phyloP scores from a whole-genome alignment of 305 asterid species.

The Rubia balearica region DNA sequence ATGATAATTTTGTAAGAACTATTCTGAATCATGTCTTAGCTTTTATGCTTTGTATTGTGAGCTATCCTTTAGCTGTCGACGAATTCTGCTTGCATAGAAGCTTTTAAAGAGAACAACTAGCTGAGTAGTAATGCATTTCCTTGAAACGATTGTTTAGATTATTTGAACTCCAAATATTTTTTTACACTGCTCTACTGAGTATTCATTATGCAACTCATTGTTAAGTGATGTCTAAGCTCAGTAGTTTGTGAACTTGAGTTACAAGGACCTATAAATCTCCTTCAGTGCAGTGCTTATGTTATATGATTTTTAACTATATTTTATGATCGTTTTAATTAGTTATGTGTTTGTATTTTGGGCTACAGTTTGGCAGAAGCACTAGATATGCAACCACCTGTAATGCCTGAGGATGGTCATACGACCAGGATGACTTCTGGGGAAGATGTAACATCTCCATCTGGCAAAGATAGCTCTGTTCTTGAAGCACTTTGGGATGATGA shows the following conservation, averaged over 20 bases:
- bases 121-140: too few relatives aligned
- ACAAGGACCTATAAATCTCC: background rate
- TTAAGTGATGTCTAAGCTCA: background rate
- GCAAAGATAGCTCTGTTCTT: conserved; percentile 67
- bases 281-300: background rate
- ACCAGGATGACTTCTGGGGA: conserved; percentile 94
- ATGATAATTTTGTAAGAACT: background rate
- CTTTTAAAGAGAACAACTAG: background rate
- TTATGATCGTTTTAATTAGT: background rate
- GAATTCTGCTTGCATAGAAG: background rate
- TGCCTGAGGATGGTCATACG: conserved; percentile 99
- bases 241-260: background rate
- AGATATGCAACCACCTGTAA: conserved; percentile 92
- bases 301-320: background rate
- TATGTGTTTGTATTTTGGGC: background rate
- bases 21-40: background rate
- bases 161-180: background rate
- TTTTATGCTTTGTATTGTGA: background rate
- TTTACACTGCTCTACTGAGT: background rate
- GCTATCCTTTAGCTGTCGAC: background rate
- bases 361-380: conserved; percentile 95
- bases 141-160: background rate
- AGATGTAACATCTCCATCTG: conserved; percentile 62
- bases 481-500: conserved; percentile 99
- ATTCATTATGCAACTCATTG: too few relatives aligned